Evolutionary conservation across 768 basidiomycete species (phyloP).

Genomic region (Hypholoma sublateritium): DNA sequence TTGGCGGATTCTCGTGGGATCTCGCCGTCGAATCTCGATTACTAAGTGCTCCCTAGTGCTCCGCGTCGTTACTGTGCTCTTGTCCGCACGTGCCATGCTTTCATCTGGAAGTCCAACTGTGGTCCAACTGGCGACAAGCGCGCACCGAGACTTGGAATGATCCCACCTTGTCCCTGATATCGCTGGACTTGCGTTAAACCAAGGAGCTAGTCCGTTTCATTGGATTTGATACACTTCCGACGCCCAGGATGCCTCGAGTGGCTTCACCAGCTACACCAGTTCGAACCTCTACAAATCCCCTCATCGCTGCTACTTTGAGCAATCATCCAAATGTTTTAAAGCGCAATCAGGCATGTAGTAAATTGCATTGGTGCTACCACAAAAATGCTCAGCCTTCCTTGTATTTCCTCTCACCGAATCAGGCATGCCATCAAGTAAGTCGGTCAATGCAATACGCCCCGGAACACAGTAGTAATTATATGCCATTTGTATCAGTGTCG

Average conservation of each 20-base stretch:
- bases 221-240: neutral
- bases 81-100: conserved; percentile 4
- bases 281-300: conserved; percentile 16
- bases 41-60: neutral
- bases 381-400: conserved; percentile 3
- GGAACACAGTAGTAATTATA: neutral
- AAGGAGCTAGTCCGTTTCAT: neutral
- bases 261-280: conserved; percentile 18
- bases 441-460: neutral
- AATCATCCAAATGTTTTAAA: conserved; percentile 49
- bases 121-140: conserved; percentile 11
- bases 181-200: conserved; percentile 1
- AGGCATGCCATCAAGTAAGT: conserved; percentile 59
- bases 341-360: conserved; percentile 45
- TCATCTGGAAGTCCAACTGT: neutral
- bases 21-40: neutral
- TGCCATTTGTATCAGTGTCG: conserved; percentile 48
- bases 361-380: neutral
- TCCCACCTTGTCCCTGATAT: conserved; percentile 19
- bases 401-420: neutral
- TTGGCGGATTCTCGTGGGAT: neutral
- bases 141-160: conserved; percentile 15
- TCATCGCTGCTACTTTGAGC: conserved; percentile 13
- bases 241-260: conserved; percentile 19
- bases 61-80: conserved; percentile 4